Base-by-base conservation (phyloP, 176 grass and related monocot species). In the Ampelocalamus luodianensis region DNA sequence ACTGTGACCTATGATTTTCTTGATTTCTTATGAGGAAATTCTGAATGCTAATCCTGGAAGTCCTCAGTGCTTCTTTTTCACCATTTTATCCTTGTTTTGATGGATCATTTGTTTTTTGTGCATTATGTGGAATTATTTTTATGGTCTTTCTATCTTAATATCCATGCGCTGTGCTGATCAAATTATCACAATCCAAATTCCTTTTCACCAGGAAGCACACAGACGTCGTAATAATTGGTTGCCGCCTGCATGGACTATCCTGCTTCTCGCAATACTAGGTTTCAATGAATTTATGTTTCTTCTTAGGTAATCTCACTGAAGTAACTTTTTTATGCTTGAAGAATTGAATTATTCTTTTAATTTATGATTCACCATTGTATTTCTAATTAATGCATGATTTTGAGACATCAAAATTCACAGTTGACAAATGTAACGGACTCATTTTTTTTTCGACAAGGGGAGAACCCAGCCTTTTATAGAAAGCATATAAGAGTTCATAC, bases 281-380 rank as follows among this genome's bases (percentile, higher is more conserved):
- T 97, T 90, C 84, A 93, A 97, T 77, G 95, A 94, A 70, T 83
- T 93, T 69, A 86, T 94, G 90, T 91, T 94, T 73, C 76, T 97
- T 94, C 80, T 94, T 29, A 94, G 95, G 95, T 97, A 68, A 77
- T 82, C 72, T 22, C 53, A 32, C 27, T 18, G 43, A 71, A 69
- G 77, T 80, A 18, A 61, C 36, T 51, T 85, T 38, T 24, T 48
- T 72, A 11, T 83, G 17, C 42, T 37, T 50, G 17, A 49, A 72
- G 22, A 80, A 61, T 64, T 80, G n/a, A 45, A 44, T 85, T 64
- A 10, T 38, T 0, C 45, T 50, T 62, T 74, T 68, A 60, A 64
- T 40, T 36, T 83, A 17, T 23, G 44, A 23, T 84, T 60, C 4
- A 10, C 8, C 65, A 2, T 75, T 82, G 6, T 10, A 27, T 48